Evolutionary conservation across 257 asterid species (phyloP), one percentile per base, ranked within the genome.

Genomic region (Scutellaria galericulata): DNA sequence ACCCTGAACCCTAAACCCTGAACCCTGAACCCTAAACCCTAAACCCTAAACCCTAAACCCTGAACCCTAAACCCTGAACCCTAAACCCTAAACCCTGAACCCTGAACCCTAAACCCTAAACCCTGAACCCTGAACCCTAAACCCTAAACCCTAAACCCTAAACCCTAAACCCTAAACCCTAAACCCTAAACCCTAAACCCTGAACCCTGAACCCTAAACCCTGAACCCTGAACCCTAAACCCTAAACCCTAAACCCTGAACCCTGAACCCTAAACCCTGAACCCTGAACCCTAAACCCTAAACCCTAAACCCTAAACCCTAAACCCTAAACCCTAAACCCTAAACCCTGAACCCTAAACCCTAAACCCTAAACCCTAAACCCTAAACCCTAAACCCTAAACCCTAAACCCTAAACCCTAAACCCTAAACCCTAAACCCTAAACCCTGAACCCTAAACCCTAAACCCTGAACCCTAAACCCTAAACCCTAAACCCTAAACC

Each of bases 11-110:
- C n/a, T 24, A 57, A 58, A 58, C 64, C 64, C 64, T 58, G 31
- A 58, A 58, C 64, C 64, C 64, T 31, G 12, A 58, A 35, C 64
- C 45, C 64, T 58, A 35, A 58, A 57, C 64, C 44, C 64, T 58
- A 35, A 58, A 58, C 64, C 64, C 64, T 58, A 58, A 58, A 58
- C 64, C 64, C 64, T 58, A 58, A 58, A 10, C 64, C 64, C 64
- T 57, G 27, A 58, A 27, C 64, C 45, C 64, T 31, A 31, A 58
- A 58, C 64, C 64, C 64, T 31, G 3, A 58, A 58, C 64, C 64
- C 44, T 10, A 31, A 58, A 58, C 64, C 64, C 64, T 58, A 58
- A 58, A 58, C 64, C 64, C 64, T 27, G 31, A 58, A 58, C 45
- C 44, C 64, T 58, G 31, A 58, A 58, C 64, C 64, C 64, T 58